phyloP scores from a whole-genome alignment of 192 early-diverging fungal genomes.

The Thamnidium elegans region DNA sequence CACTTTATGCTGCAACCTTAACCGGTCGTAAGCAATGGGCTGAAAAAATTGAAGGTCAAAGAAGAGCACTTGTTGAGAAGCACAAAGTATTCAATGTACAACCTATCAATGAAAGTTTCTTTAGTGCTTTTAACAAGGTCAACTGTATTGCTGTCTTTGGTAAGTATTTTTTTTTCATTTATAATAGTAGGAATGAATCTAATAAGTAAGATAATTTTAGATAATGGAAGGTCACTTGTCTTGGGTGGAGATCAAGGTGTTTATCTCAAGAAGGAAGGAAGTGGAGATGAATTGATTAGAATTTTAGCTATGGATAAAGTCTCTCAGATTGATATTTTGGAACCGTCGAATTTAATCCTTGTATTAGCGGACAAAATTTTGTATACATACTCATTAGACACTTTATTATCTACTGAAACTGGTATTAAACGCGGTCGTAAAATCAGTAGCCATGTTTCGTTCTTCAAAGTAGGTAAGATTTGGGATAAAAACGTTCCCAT shows the following conservation, averaged over 20 bases:
- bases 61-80: constrained; percentile 39
- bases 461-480: constrained; percentile 69
- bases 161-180: constrained; percentile 11
- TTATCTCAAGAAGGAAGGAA: constrained; percentile 58
- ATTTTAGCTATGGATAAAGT: constrained; percentile 74
- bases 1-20: constrained; percentile 71
- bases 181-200: too few species aligned
- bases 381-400: constrained; percentile 55
- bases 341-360: constrained; percentile 72
- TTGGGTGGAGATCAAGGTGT: constrained; percentile 87
- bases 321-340: constrained; percentile 83
- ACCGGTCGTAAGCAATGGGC: constrained; percentile 81
- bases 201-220: background rate
- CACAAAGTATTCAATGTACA: constrained; percentile 54
- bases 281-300: constrained; percentile 43
- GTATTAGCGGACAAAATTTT: constrained; percentile 76
- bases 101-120: constrained; percentile 50
- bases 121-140: constrained; percentile 53
- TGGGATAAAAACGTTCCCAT: background rate
- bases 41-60: constrained; percentile 72
- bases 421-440: constrained; percentile 46
- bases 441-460: constrained; percentile 62
- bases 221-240: constrained; percentile 55
- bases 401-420: constrained; percentile 44
- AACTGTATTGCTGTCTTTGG: constrained; percentile 53